Evolutionary conservation across 2,329 filamentous ascomycete genomes (phyloP).

Genomic region (Xylaria sp.): DNA sequence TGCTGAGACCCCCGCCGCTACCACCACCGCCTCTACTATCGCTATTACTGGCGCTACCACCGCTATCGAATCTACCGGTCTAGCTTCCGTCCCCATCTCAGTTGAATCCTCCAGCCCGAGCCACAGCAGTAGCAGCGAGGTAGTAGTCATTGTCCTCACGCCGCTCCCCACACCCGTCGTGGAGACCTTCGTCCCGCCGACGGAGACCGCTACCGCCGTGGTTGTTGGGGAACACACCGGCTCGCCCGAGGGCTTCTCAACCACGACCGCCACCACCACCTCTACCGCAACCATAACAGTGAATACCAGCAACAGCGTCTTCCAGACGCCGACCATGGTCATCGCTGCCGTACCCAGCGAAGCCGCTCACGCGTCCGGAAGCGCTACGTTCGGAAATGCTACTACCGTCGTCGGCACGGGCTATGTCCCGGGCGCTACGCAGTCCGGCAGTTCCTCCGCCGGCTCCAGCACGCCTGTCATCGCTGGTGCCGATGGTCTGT

Average conservation of each 20-base stretch:
- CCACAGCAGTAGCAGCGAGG: not conserved
- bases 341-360: not conserved
- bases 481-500: constrained; percentile 14
- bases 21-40: not conserved
- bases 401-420: constrained; percentile 15
- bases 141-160: constrained; percentile 18
- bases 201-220: not conserved
- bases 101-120: not conserved
- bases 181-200: constrained; percentile 20
- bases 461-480: constrained; percentile 15
- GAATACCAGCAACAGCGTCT: not conserved
- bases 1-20: not conserved
- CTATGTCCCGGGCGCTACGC: constrained; percentile 9
- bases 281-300: constrained; percentile 5
- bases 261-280: constrained; percentile 18
- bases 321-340: not conserved
- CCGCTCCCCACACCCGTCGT: constrained; percentile 24
- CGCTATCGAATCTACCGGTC: not conserved
- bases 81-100: not conserved
- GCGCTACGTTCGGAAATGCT: not conserved
- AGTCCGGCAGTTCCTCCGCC: not conserved
- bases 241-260: not conserved
- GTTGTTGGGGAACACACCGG: not conserved
- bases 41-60: not conserved
- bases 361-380: not conserved